Evolutionary conservation across 352 stramenopile genomes (phyloP).

Genomic region (Lagenidium giganteum): DNA sequence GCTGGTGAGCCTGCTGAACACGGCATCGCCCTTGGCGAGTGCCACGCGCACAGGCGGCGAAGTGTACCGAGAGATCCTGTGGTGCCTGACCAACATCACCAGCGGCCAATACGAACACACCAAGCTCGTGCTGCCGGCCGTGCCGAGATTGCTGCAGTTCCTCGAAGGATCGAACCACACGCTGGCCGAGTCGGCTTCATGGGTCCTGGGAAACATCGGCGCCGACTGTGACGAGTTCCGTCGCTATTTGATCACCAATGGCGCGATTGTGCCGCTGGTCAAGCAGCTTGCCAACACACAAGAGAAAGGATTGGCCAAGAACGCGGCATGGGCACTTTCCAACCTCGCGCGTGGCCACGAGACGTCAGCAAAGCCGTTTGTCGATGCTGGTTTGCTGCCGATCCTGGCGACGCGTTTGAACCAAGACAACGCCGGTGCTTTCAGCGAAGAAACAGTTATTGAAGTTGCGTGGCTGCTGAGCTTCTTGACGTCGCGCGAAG

Average conservation of each 20-base stretch:
- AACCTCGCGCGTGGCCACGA: conserved; percentile 80
- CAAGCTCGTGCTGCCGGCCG: conserved; percentile 70
- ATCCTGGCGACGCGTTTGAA: conserved; percentile 35
- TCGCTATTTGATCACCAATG: conserved; percentile 67
- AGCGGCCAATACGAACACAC: conserved; percentile 82
- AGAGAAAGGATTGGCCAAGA: conserved; percentile 38
- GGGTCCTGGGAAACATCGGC: conserved; percentile 82
- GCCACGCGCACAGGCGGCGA: conserved; percentile 56
- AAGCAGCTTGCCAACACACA: conserved; percentile 25
- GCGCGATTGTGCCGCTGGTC: conserved; percentile 43
- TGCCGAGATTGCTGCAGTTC: conserved; percentile 69
- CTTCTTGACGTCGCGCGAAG: conserved; percentile 81
- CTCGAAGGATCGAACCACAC: conserved; percentile 46
- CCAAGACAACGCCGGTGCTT: conserved; percentile 20
- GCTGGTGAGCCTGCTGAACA: conserved; percentile 61
- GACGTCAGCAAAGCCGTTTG: conserved; percentile 69
- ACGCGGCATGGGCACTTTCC: conserved; percentile 69
- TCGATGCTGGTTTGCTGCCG: conserved; percentile 59
- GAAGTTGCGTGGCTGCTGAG: conserved; percentile 84
- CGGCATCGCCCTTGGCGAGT: conserved; percentile 54
- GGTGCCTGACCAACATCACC: conserved; percentile 82
- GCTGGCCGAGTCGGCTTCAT: conserved; percentile 72
- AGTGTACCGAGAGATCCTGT: conserved; percentile 75
- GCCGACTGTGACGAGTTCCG: conserved; percentile 82
- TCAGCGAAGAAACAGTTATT: conserved; percentile 50